Base-by-base conservation (phyloP, 768 basidiomycete species). In the Suillus subaureus region DNA sequence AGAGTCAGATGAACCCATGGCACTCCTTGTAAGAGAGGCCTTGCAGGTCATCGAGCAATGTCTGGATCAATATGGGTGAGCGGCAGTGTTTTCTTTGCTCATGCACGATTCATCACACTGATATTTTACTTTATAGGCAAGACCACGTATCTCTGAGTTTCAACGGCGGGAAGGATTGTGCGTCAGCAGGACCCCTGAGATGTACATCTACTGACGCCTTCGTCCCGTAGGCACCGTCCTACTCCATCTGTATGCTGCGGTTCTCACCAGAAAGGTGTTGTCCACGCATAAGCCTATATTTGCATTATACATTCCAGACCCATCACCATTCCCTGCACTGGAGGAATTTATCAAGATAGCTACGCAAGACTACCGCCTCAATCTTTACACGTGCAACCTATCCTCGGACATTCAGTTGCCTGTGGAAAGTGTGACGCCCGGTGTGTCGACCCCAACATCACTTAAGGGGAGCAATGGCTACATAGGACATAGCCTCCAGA, bases 101-200 rank as follows among this genome's bases (percentile, higher is more conserved):
- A 23, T 64, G 37, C 54, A n/a, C 21, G 12, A 13, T 33, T 55
- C 26, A 55, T n/a, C 31, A 55, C 31, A 55, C 57, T 63, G 69
- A 67, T 47, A 68, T 28, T 51, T 28, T 5, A 40, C 66, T 43
- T 62, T 64, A 64, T 75, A 93, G 94, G 60, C 83, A 85, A 72
- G 86, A 90, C 42, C 81, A 83, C 63, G 79, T 96, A 5, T 90
- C 96, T 3, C 83, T 99, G 66, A 97, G 96, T 77, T 99, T 98
- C 81, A 99, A 99, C 70, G 97, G 97, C 12, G 97, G 97, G 61
- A 99, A 99, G 77, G 97, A 99, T 74, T 99, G 97, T 97, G 72
- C 70, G 89, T 82, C 16, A 33, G 16, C n/a, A 28, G 8, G 39
- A 47, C 40, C 33, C 33, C 4, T 40, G 13, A 11, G 12, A 16